Evolutionary conservation across 2,329 filamentous ascomycete species (phyloP).

Genomic region (Colletotrichum gloeosporioides): DNA sequence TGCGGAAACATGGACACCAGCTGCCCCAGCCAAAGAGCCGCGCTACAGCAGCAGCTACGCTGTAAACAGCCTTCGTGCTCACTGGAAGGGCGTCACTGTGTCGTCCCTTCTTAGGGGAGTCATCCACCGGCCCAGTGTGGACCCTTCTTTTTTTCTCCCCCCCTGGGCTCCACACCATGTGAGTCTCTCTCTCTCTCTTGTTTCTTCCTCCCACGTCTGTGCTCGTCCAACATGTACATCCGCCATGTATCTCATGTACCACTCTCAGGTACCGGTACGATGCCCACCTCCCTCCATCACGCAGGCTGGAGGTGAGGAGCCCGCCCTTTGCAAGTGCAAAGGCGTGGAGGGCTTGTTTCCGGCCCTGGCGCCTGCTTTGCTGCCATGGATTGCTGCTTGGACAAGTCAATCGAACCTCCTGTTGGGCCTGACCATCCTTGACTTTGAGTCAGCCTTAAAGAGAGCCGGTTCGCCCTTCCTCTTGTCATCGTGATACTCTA

Average conservation of each 20-base stretch:
- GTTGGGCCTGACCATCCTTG: conserved; percentile 8
- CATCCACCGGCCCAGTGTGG: neutral
- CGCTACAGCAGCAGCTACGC: neutral
- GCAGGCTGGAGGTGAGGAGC: conserved; percentile 1
- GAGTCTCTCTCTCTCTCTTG: neutral
- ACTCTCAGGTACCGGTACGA: conserved; percentile 21
- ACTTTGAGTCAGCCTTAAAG: conserved; percentile 15
- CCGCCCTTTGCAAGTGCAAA: conserved; percentile 16
- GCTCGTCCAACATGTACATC: neutral
- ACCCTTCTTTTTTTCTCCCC: neutral
- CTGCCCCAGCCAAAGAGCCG: neutral
- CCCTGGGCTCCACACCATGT: neutral
- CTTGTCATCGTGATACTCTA: neutral
- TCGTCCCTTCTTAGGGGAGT: neutral
- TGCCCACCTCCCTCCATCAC: conserved; percentile 8
- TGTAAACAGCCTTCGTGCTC: neutral
- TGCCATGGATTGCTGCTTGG: conserved; percentile 9
- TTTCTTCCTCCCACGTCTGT: neutral
- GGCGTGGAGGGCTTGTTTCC: conserved; percentile 2
- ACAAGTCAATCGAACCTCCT: neutral
- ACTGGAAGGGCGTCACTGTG: conserved; percentile 14
- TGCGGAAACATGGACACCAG: neutral
- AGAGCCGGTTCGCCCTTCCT: conserved; percentile 8
- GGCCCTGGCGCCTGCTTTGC: neutral
- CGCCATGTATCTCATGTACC: conserved; percentile 4